Conservation (phyloP, 805 yeast genomes). For the Saccharomycopsis sp. region DNA sequence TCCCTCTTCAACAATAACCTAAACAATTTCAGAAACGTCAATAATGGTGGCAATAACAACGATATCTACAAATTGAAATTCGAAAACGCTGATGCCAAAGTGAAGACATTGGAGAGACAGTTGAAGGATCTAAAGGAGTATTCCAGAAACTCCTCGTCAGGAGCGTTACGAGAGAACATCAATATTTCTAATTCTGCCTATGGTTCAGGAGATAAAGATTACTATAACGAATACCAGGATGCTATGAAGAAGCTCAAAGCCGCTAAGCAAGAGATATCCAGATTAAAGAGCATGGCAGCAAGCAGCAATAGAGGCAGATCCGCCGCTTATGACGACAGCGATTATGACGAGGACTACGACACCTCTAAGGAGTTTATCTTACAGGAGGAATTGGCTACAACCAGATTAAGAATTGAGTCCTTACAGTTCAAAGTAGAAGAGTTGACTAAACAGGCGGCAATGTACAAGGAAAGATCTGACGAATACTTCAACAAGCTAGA, state of each 20-base stretch:
- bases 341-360: conserved; percentile 9
- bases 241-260: conserved; percentile 38
- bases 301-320: conserved; percentile 33
- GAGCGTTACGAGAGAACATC: conserved; percentile 26
- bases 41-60: conserved; percentile 13
- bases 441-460: conserved; percentile 44
- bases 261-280: conserved; percentile 37
- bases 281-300: conserved; percentile 36
- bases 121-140: conserved; percentile 22
- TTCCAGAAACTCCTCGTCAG: conserved; percentile 15
- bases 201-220: conserved; percentile 31
- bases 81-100: conserved; percentile 40
- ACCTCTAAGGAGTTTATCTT: conserved; percentile 27
- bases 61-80: conserved; percentile 38
- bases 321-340: conserved; percentile 16
- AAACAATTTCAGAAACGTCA: conserved; percentile 11
- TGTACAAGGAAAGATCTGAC: conserved; percentile 68
- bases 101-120: conserved; percentile 35
- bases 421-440: conserved; percentile 50
- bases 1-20: conserved; percentile 2
- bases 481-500: conserved; percentile 68
- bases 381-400: conserved; percentile 38
- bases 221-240: conserved; percentile 45
- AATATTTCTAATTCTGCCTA: conserved; percentile 23
- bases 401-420: conserved; percentile 52